Base-by-base conservation (phyloP, 225 moss, liverwort and hornwort genomes). In the Polytrichum commune region DNA sequence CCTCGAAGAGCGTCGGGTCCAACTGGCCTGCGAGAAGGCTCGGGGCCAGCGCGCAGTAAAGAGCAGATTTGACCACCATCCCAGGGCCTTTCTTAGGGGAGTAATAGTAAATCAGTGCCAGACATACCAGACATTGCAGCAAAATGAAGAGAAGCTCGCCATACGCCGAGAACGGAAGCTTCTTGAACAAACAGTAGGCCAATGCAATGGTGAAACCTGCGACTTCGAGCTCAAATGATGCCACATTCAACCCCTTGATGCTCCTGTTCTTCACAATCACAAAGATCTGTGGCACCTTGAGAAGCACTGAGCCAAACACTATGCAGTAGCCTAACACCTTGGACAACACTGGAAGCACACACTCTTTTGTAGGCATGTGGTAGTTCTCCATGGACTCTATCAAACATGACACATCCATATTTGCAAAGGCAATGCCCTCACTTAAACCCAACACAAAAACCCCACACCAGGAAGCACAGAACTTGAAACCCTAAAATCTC, bases 131-230 rank as follows among this genome's bases (percentile, higher is more conserved):
- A 75, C 90, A 86, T 74, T 94, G 92, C 66, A 97, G 22, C 53
- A 90, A 82, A 55, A 94, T 92, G 78, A 97, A 97, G 5, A 97
- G 80, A n/a, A 97, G 74, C 77, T 94, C 94, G 63, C 96, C 93
- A 27, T 85, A 94, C 4, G 91, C 94, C 33, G 94, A 91, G 66
- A 97, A 97, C 1, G 94, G 92, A 68, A 97, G 90, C 53, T 80
- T 60, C 80, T 91, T 92, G 78, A 83, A 88, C 55, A 92, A 18
- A 28, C 92, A 94, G 54, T 92, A 94, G 6, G 92, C 88, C 78
- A 97, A 68, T 7, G 92, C 89, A 54, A 94, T 90, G 30, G 94
- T 94, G 70, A 97, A 94, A 10, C 91, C 90, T 71, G 88, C 85
- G 0, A 92, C 90, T 68, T 94, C 94, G 33, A 94, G 78, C 86